A percentile compares a stretch with the other conserved stretches of the same genome.
Conservation (phyloP, 306 rosid genomes). For the Fragaria vesca region DNA sequence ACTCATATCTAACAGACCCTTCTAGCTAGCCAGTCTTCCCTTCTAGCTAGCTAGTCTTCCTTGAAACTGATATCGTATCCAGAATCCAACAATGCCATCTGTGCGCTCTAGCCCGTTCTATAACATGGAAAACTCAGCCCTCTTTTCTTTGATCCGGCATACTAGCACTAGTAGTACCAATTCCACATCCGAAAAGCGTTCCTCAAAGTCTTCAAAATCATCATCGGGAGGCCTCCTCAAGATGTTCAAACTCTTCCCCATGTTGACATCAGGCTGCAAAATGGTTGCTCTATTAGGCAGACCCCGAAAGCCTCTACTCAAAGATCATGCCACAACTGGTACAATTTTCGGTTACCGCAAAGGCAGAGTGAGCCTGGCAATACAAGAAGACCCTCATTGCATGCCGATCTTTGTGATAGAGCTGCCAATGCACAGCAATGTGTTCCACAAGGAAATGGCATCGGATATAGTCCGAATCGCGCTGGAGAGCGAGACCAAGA, state of each 20-base stretch:
- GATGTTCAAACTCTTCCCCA: constrained; percentile 81
- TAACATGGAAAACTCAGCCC: constrained; percentile 71
- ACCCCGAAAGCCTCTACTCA: constrained; percentile 69
- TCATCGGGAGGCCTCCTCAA: constrained; percentile 59
- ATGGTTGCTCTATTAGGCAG: constrained; percentile 88
- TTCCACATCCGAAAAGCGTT: constrained; percentile 32
- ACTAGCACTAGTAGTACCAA: background rate
- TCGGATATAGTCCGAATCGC: constrained; percentile 76
- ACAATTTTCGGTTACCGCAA: constrained; percentile 84
- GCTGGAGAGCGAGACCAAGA: constrained; percentile 92
- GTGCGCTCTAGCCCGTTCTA: constrained; percentile 72
- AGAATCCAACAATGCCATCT: constrained; percentile 48
- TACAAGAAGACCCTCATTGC: constrained; percentile 91
- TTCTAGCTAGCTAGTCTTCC: background rate
- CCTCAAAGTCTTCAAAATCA: constrained; percentile 23
- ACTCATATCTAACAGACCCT: background rate
- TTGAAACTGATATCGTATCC: constrained; percentile 10
- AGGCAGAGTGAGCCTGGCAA: constrained; percentile 81
- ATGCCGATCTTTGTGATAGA: constrained; percentile 79
- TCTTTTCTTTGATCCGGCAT: constrained; percentile 64
- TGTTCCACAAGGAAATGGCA: constrained; percentile 81
- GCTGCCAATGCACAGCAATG: constrained; percentile 70
- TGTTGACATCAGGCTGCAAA: constrained; percentile 91
- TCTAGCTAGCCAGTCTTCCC: background rate
- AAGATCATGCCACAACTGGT: constrained; percentile 82